phyloP scores from a whole-genome alignment of 257 asterid species.

The Linderniella brevidens region DNA sequence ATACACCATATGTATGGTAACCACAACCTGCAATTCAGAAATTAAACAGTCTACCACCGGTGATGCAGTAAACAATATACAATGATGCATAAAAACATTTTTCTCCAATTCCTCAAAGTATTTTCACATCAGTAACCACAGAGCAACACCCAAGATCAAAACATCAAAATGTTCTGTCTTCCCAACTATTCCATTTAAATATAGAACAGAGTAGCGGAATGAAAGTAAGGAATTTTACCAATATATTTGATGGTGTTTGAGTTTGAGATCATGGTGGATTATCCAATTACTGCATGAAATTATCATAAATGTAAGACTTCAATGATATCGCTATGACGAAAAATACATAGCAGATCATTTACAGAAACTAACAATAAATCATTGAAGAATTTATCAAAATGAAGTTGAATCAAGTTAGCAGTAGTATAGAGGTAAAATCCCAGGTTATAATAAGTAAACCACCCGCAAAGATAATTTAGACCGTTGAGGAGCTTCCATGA shows the following conservation, averaged over 20 bases:
- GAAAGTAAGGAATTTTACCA: slow-evolving; percentile 31
- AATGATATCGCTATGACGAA: not conserved
- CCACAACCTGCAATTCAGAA: slow-evolving; percentile 67
- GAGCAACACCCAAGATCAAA: too few relatives aligned
- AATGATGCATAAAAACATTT: not conserved
- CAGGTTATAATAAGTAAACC: slow-evolving; percentile 6
- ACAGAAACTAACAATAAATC: not conserved
- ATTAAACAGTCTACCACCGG: slow-evolving; percentile 1
- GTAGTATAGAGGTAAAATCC: slow-evolving; percentile 1
- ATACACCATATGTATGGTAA: slow-evolving; percentile 97
- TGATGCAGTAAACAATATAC: slow-evolving; percentile 4
- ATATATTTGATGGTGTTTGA: slow-evolving; percentile 94
- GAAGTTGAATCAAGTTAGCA: slow-evolving; percentile 2
- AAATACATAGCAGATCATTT: not conserved
- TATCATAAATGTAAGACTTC: slow-evolving; percentile 9
- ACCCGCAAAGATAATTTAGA: slow-evolving; percentile 89
- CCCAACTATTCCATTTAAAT: not conserved
- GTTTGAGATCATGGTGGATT: slow-evolving; percentile 88
- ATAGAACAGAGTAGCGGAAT: not conserved
- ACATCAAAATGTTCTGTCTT: too few relatives aligned
- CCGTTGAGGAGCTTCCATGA: slow-evolving; percentile 99
- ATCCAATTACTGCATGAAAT: slow-evolving; percentile 84
- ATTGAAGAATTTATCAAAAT: too few relatives aligned
- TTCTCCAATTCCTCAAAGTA: too few relatives aligned
- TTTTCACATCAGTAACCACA: too few relatives aligned